Percentiles rank a stretch among this genome's conserved stretches.
phyloP scores from a whole-genome alignment of 345 rosid genomes.

The Stellera chamaejasme region DNA sequence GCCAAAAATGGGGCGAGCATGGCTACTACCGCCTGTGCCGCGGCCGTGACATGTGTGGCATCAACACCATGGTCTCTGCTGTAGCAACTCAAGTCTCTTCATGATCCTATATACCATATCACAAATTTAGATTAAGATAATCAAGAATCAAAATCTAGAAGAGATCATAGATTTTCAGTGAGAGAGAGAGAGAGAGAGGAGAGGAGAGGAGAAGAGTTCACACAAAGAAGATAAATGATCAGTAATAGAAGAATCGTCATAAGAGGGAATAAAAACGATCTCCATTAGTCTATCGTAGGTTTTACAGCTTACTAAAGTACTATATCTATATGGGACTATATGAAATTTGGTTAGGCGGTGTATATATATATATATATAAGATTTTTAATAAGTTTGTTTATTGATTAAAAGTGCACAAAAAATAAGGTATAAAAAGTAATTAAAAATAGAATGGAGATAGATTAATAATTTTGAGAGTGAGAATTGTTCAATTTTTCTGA shows the following conservation, averaged over 20 bases:
- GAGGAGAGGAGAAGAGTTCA: not conserved
- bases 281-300: too few relatives aligned
- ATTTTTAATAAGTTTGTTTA: too few relatives aligned
- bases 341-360: too few relatives aligned
- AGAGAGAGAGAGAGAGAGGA: not conserved
- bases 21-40: slow-evolving; percentile 80
- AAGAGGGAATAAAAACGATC: not conserved
- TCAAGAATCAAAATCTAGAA: not conserved
- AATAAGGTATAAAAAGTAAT: too few relatives aligned
- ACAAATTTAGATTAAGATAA: not conserved
- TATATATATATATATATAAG: too few relatives aligned
- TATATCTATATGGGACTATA: too few relatives aligned
- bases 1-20: slow-evolving; percentile 68
- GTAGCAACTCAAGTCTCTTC: slow-evolving; percentile 38
- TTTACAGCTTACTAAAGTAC: too few relatives aligned
- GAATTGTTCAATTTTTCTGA: too few relatives aligned
- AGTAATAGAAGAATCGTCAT: not conserved
- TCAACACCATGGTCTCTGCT: slow-evolving; percentile 82
- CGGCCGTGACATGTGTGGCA: slow-evolving; percentile 69
- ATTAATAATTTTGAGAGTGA: too few relatives aligned
- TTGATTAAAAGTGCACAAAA: too few relatives aligned
- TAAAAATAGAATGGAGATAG: too few relatives aligned
- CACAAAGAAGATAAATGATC: not conserved
- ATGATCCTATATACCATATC: not conserved
- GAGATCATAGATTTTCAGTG: not conserved